phyloP scores from a whole-genome alignment of 352 stramenopile genomes.

The Phytophthora litchii region DNA sequence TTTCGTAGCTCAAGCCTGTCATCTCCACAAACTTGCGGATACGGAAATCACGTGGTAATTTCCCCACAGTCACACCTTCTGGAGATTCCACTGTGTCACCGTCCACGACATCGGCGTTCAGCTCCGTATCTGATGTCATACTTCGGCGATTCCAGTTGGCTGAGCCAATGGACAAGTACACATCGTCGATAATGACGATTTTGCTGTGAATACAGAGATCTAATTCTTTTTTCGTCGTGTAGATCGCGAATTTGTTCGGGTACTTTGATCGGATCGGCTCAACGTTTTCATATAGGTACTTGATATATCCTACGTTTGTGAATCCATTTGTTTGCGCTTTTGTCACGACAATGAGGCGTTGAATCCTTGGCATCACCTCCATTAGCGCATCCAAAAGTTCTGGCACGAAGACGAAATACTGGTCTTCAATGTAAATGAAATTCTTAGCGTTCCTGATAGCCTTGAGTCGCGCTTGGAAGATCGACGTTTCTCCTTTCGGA shows the following conservation, averaged over 20 bases:
- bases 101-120: slow-evolving; percentile 56
- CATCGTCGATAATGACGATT: slow-evolving; percentile 60
- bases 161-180: slow-evolving; percentile 61
- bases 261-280: slow-evolving; percentile 40
- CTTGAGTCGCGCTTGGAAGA: slow-evolving; percentile 46
- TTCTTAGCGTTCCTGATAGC: slow-evolving; percentile 50
- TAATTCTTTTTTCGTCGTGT: slow-evolving; percentile 36
- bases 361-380: slow-evolving; percentile 47
- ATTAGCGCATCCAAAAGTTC: slow-evolving; percentile 47
- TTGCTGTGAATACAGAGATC: slow-evolving; percentile 58
- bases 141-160: slow-evolving; percentile 59
- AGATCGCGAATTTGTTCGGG: slow-evolving; percentile 37
- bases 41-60: slow-evolving; percentile 54
- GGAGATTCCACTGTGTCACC: slow-evolving; percentile 23
- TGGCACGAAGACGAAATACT: slow-evolving; percentile 35
- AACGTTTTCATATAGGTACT: slow-evolving; percentile 60
- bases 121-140: slow-evolving; percentile 57
- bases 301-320: slow-evolving; percentile 41
- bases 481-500: slow-evolving; percentile 44
- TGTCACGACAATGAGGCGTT: slow-evolving; percentile 52
- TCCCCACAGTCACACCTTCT: slow-evolving; percentile 35
- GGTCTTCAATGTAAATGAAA: slow-evolving; percentile 24
- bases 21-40: slow-evolving; percentile 69
- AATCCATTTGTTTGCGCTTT: slow-evolving; percentile 32
- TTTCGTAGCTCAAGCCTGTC: slow-evolving; percentile 45